Evolutionary conservation across 2,329 filamentous ascomycete genomes (phyloP).

Genomic region (Simplicillium aogashimaense): DNA sequence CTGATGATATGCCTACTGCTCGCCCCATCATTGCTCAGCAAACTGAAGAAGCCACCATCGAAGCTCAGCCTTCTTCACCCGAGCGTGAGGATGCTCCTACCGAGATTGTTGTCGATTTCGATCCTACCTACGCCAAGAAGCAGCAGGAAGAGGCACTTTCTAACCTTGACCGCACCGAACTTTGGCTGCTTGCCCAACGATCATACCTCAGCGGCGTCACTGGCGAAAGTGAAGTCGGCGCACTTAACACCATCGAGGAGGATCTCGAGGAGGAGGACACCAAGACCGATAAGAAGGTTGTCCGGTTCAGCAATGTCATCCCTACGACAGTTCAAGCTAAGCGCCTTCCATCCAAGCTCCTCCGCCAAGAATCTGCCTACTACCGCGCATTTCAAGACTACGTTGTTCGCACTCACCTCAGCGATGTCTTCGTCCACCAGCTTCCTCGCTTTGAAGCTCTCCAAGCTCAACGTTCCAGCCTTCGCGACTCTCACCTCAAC

Average conservation of each 20-base stretch:
- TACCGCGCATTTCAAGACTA: slow-evolving; percentile 79
- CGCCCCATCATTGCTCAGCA: slow-evolving; percentile 31
- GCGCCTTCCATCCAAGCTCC: slow-evolving; percentile 40
- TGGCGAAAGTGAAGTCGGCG: slow-evolving; percentile 30
- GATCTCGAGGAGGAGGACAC: slow-evolving; percentile 20
- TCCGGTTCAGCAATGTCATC: slow-evolving; percentile 57
- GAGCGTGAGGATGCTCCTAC: slow-evolving; percentile 47
- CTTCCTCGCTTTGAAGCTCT: slow-evolving; percentile 80
- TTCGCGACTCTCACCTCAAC: slow-evolving; percentile 63
- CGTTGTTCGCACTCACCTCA: slow-evolving; percentile 51
- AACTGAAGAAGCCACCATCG: slow-evolving; percentile 20
- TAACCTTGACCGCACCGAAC: slow-evolving; percentile 75
- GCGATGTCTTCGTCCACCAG: slow-evolving; percentile 77
- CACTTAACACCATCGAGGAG: slow-evolving; percentile 26
- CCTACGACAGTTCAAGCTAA: slow-evolving; percentile 35
- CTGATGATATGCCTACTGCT: slow-evolving; percentile 59
- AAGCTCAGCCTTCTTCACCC: slow-evolving; percentile 28
- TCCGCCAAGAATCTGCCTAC: slow-evolving; percentile 65
- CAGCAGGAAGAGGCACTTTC: slow-evolving; percentile 59
- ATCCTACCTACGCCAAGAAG: slow-evolving; percentile 64
- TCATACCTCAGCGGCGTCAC: slow-evolving; percentile 60
- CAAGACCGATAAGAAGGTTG: slow-evolving; percentile 53
- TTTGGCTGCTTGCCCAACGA: slow-evolving; percentile 79
- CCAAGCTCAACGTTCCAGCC: slow-evolving; percentile 70
- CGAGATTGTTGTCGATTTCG: slow-evolving; percentile 61